Evolutionary conservation across 495 filamentous ascomycete genomes (phyloP), one percentile per base, ranked within the genome.

Genomic region (Neurospora discreta): DNA sequence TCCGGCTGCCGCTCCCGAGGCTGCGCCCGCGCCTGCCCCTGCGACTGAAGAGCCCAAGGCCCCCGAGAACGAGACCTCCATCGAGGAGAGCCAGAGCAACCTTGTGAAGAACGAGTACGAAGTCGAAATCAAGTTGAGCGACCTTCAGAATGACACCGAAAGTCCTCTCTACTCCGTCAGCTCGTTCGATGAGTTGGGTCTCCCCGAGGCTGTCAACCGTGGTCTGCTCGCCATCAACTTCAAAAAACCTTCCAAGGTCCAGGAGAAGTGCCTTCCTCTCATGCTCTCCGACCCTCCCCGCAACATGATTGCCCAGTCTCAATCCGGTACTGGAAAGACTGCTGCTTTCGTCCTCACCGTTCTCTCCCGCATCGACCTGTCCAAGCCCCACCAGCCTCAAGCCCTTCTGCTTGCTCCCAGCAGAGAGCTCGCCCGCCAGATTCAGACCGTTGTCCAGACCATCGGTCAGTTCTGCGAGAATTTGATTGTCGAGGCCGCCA

Each of bases 271-370:
- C 2, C 85, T 99, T 3, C 96, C 95, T 20, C 86, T 99, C 23
- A 89, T 99, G 71, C 86, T 99, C 73, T 77, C 83, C 73, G 87
- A 97, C 75, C 94, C 94, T 18, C 91, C 95, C 0, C 86, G 83
- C 52, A 98, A 98, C 81, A 90, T 98, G 85, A 95, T 99, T 73
- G 95, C 93, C 26, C 96, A 99, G 79, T 98, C 95, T 38, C 96
- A 99, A 82, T 99, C 96, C 5, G 96, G 96, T 73, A 99, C 96
- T 16, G 96, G 96, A 72, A 99, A 99, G 84, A 99, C 96, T 11
- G 96, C 95, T 39, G 96, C 96, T 39, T 99, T 98, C 80, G 90
- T 93, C 33, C 87, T 97, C 70, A 98, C 95, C 52, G 91, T 97
- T 70, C 87, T 99, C 23, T 90, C 90, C 70, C 92, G 95, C 68